phyloP scores from a whole-genome alignment of 768 basidiomycete species.

The Termitomyces sp. region DNA sequence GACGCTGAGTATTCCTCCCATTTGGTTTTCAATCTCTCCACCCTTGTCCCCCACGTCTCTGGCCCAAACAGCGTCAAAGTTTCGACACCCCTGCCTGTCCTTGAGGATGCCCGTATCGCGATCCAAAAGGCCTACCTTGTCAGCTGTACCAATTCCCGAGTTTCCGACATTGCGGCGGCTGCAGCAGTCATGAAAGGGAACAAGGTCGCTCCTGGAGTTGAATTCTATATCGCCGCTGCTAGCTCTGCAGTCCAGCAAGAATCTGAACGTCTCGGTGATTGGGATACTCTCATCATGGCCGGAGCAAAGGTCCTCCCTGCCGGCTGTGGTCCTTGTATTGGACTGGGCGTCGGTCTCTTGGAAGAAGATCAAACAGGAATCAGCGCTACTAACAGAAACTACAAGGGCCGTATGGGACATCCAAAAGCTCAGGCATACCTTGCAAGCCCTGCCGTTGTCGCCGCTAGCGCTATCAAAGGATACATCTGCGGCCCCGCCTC shows the following conservation, averaged over 20 bases:
- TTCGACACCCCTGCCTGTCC: slow-evolving; percentile 87
- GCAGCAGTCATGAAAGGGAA: slow-evolving; percentile 85
- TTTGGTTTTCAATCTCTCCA: slow-evolving; percentile 88
- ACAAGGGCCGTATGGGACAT: slow-evolving; percentile 98
- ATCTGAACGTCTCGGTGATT: slow-evolving; percentile 81
- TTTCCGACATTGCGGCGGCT: slow-evolving; percentile 90
- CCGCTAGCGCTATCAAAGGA: slow-evolving; percentile 91
- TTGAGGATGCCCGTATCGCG: slow-evolving; percentile 68
- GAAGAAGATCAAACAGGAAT: slow-evolving; percentile 96
- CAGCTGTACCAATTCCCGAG: slow-evolving; percentile 96
- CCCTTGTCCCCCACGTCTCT: slow-evolving; percentile 92
- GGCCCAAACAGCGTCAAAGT: slow-evolving; percentile 98
- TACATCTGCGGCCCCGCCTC: slow-evolving; percentile 84
- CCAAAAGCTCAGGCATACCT: slow-evolving; percentile 95
- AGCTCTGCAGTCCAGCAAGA: slow-evolving; percentile 91
- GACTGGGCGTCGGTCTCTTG: slow-evolving; percentile 87
- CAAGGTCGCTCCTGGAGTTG: slow-evolving; percentile 82
- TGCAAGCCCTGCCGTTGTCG: slow-evolving; percentile 95
- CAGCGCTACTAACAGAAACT: slow-evolving; percentile 97
- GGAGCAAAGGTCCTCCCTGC: slow-evolving; percentile 93
- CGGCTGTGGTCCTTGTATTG: slow-evolving; percentile 98
- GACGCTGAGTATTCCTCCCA: slow-evolving; percentile 83
- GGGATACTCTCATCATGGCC: slow-evolving; percentile 81
- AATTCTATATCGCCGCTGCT: slow-evolving; percentile 97
- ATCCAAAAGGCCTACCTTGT: slow-evolving; percentile 99